A percentile compares a stretch with the other conserved stretches of the same genome.
phyloP scores from a whole-genome alignment of 768 basidiomycete genomes.

The Gloeophyllum trabeum region DNA sequence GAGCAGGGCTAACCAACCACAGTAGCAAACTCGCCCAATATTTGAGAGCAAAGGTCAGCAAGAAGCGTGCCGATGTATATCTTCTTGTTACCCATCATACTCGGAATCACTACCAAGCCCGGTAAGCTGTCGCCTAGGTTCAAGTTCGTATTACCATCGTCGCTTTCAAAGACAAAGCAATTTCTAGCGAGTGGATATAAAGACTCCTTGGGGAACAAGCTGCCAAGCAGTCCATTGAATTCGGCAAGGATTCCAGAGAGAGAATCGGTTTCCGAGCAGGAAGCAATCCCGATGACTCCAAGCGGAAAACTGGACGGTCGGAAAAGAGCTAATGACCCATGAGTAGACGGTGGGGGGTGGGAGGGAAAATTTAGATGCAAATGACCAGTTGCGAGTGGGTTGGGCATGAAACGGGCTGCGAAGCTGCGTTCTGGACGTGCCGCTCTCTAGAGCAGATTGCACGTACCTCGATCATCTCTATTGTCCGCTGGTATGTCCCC shows the following conservation, averaged over 20 bases:
- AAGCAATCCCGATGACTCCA: slow-evolving; percentile 81
- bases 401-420: slow-evolving; percentile 77
- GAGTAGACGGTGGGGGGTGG: slow-evolving; percentile 62
- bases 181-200: slow-evolving; percentile 72
- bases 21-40: slow-evolving; percentile 76
- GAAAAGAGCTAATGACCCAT: slow-evolving; percentile 60
- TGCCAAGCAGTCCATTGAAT: slow-evolving; percentile 52
- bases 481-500: slow-evolving; percentile 76
- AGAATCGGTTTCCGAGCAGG: slow-evolving; percentile 45
- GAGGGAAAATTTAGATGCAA: slow-evolving; percentile 73
- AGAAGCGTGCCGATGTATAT: slow-evolving; percentile 82
- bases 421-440: slow-evolving; percentile 1
- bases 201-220: slow-evolving; percentile 55
- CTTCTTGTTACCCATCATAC: slow-evolving; percentile 79
- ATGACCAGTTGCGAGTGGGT: slow-evolving; percentile 59
- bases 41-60: slow-evolving; percentile 80
- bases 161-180: slow-evolving; percentile 81
- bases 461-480: slow-evolving; percentile 65
- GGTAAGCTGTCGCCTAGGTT: slow-evolving; percentile 44
- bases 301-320: slow-evolving; percentile 76
- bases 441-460: too few relatives aligned
- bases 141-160: slow-evolving; percentile 39
- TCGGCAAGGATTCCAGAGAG: slow-evolving; percentile 44
- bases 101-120: slow-evolving; percentile 71
- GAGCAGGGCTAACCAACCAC: slow-evolving; percentile 43